Base-by-base conservation (phyloP, 352 stramenopile genomes). In the Globisporangium cederbergense region DNA sequence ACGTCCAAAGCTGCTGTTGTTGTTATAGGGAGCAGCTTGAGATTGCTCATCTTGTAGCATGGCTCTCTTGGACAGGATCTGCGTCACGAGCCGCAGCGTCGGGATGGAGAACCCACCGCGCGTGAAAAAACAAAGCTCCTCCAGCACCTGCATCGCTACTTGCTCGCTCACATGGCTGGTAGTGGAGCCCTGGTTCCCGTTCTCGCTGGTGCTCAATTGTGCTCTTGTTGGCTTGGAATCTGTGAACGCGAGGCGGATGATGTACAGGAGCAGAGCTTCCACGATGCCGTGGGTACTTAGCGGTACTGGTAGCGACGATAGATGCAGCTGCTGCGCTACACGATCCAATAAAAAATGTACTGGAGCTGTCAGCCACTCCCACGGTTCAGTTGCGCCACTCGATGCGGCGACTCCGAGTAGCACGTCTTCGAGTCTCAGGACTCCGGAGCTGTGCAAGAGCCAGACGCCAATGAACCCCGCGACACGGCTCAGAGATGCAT, bases 361-460 rank as follows among this genome's bases (percentile, higher is more conserved):
- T 7, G 62, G 14, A 10, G 34, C 38, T 4, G 55, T 45, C 36
- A 68, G 13, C 62, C 62, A 68, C 13, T 49, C 51, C 18, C 40
- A 60, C 22, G 25, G 36, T 11, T 46, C 20, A 30, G 43, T 14
- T 11, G 9, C 10, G 13, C 32, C 25, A 14, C 25, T 46, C 1
- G 58, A 36, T 25, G 22, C 22, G 16, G 52, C 30, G 7, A 62
- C 20, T 10, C n/a, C 47, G 0, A 38, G 9, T 25, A 74, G 4
- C 20, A 73, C 69, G 11, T 76, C 64, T 65, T 74, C 63, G 7
- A 79, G 43, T 10, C 69, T 64, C 63, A 69, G 56, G 9, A 66
- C 11, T 7, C 61, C 66, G 0, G 36, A 38, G 0, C 22, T 20
- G 46, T 72, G 66, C 22, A 72, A 45, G 11, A 69, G 40, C 66